Evolutionary conservation across 2,329 filamentous ascomycete species (phyloP), one percentile per base, ranked within the genome.

Genomic region (Zymoseptoria passerinii): DNA sequence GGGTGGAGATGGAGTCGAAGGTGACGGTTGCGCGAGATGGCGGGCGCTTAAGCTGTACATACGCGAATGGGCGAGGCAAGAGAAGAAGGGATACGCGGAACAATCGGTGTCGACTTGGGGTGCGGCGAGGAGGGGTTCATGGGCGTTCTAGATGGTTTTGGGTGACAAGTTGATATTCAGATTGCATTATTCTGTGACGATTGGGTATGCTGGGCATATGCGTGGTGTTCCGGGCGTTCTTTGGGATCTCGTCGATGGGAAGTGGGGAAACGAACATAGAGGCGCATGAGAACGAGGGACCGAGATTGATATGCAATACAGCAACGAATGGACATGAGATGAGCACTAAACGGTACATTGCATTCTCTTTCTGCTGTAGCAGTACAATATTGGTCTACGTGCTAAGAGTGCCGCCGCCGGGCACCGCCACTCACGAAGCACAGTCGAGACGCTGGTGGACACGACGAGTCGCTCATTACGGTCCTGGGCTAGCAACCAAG

Each of bases 31-130:
- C 78, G 78, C 85, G 56, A 81, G 92, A 55, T 97, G 92, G 92
- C 85, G 82, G 68, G 92, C 92, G 1, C 77, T 97, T 50, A 87
- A 86, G 68, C 71, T 85, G 48, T 97, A 97, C 72, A 88, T 97
- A 48, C 80, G 81, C 44, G 91, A 96, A 72, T 97, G 92, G 92
- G 92, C 88, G 23, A 81, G 87, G 58, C 91, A 96, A 73, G 89
- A 95, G 71, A 90, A 91, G 4, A 81, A 83, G 61, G 83, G 94
- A 72, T 80, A 69, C 13, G 63, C 61, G 3, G 67, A 67, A 19
- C 61, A 59, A 4, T 62, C 67, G 4, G 72, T 70, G 44, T 71
- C 70, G 10, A 68, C 70, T 27, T 75, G 73, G 65, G 78, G 77
- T 9, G 74, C 75, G 23, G 76, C 74, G 1, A 70, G 78, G 61